A percentile compares a stretch with the other conserved stretches of the same genome.
These are phyloP conservation scores for Scleroderma citrinum DNA, from an alignment of 768 basidiomycete species.

Conservation along the genomic window DNA sequence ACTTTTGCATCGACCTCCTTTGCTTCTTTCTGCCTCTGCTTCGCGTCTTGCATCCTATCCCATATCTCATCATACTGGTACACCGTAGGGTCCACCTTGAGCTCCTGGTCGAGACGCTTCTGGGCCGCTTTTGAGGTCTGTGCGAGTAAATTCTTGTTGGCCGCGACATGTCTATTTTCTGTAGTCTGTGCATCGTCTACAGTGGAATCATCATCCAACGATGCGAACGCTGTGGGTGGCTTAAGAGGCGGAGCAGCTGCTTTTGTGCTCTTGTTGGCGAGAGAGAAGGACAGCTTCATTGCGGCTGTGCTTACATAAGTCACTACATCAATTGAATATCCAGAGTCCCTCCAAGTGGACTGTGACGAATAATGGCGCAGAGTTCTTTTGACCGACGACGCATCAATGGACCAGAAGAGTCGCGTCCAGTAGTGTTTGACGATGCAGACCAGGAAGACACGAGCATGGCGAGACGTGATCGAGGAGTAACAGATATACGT, in stretches of 20 bases:
- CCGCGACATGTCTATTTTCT: conserved; percentile 34
- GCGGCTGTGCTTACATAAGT: conserved; percentile 16
- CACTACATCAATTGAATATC: too few species aligned
- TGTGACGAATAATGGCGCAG: conserved; percentile 39
- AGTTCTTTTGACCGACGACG: conserved; percentile 76
- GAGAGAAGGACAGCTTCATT: conserved; percentile 92
- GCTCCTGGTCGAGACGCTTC: conserved; percentile 75
- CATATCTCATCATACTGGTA: conserved; percentile 96
- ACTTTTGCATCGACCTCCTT: conserved; percentile 74
- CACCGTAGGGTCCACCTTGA: conserved; percentile 71
- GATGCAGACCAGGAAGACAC: conserved; percentile 30
- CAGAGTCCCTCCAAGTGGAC: too few species aligned
- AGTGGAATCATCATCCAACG: conserved; percentile 57
- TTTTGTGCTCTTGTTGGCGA: conserved; percentile 49
- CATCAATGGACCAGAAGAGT: conserved; percentile 87
- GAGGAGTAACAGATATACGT: conserved; percentile 61
- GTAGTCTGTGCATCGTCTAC: conserved; percentile 45
- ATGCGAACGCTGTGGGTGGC: conserved; percentile 57
- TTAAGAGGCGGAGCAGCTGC: conserved; percentile 49
- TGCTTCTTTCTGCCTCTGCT: conserved; percentile 62
- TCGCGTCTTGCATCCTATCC: conserved; percentile 91
- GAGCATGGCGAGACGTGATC: conserved; percentile 38
- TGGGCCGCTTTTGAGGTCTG: conserved; percentile 60
- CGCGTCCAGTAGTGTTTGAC: conserved; percentile 55
- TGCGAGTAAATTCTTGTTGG: conserved; percentile 52